A percentile compares a stretch with the other conserved stretches of the same genome.
phyloP scores from a whole-genome alignment of 1,284 basidiomycete species.

The Volvariella volvacea region DNA sequence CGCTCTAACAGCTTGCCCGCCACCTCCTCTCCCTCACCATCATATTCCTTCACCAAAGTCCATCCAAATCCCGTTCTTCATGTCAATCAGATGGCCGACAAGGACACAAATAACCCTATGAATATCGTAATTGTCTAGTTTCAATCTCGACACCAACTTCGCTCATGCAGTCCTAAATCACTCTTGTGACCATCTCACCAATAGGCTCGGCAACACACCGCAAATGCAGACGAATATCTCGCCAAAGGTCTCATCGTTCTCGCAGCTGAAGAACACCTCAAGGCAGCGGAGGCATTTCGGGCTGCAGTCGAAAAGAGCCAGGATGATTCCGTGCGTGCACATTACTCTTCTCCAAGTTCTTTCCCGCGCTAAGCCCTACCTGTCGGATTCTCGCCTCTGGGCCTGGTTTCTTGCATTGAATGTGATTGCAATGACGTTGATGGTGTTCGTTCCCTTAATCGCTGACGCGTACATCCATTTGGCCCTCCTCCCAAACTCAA shows the following conservation, averaged over 20 bases:
- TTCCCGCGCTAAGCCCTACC: constrained; percentile 10
- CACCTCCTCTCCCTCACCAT: too few relatives aligned
- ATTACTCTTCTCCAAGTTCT: constrained; percentile 9
- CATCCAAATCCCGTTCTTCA: too few relatives aligned
- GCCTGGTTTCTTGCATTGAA: background rate
- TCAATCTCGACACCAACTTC: background rate
- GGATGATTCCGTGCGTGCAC: constrained; percentile 56
- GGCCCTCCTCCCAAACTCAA: background rate
- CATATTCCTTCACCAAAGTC: too few relatives aligned
- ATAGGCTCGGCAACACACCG: constrained; percentile 78
- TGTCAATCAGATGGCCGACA: too few relatives aligned
- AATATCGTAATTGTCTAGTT: constrained; percentile 27
- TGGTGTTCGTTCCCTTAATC: constrained; percentile 5
- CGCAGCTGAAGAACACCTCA: constrained; percentile 52
- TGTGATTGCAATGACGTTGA: constrained; percentile 2
- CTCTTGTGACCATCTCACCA: constrained; percentile 5
- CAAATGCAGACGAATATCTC: constrained; percentile 66
- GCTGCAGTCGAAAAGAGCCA: constrained; percentile 62
- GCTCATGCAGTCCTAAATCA: background rate
- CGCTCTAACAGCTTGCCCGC: too few relatives aligned
- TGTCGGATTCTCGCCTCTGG: constrained; percentile 1
- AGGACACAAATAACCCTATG: constrained; percentile 17
- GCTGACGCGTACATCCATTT: background rate
- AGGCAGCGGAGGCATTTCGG: constrained; percentile 67
- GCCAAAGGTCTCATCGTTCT: constrained; percentile 58